Conservation (phyloP, 805 yeast species). For the Saccharomyces mikatae region DNA sequence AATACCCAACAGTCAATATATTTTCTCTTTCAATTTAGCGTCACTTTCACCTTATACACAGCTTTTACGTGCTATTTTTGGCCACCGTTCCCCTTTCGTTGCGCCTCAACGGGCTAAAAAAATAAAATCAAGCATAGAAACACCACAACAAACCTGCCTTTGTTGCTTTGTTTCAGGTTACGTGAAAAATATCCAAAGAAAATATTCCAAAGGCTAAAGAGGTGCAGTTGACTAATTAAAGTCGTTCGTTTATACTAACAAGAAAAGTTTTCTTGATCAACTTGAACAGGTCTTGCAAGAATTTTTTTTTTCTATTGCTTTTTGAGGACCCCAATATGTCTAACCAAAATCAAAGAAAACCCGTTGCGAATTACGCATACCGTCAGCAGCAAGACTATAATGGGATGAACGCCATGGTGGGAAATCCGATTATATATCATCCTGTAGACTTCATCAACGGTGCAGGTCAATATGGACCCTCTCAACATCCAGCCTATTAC, state of each 20-base stretch:
- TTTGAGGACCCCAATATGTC: background rate
- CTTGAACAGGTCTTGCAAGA: background rate
- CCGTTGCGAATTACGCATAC: background rate
- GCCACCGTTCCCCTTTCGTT: background rate
- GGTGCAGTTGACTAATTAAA: background rate
- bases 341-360: background rate
- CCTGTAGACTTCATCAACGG: background rate
- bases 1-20: background rate
- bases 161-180: background rate
- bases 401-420: background rate
- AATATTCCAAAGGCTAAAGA: background rate
- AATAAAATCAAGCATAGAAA: background rate
- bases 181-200: background rate
- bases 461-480: background rate
- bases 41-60: background rate
- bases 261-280: background rate
- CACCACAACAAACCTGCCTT: background rate
- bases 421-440: background rate
- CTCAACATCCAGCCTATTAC: conserved; percentile 11
- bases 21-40: background rate
- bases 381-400: background rate
- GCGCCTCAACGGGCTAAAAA: background rate
- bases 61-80: background rate
- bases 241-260: background rate
- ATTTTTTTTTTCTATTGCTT: background rate